Percentiles rank a stretch among this genome's conserved stretches.
These are phyloP conservation scores for Trichoderma sp. DNA, from an alignment of 2,329 filamentous ascomycete species.

Conservation along the genomic window DNA sequence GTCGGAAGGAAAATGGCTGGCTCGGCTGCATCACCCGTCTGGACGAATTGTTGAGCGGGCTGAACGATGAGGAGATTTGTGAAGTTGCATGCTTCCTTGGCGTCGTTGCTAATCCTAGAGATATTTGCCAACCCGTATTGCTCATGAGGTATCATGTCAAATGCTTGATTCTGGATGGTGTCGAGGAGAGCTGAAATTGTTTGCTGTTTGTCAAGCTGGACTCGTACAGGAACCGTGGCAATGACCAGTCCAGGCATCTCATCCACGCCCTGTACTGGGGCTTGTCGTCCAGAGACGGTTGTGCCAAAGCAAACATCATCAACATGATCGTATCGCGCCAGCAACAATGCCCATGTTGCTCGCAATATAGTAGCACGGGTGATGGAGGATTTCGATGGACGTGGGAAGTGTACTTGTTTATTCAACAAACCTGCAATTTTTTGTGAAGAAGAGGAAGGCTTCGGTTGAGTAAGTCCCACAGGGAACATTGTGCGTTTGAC, in stretches of 20 bases:
- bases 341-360: constrained; percentile 25
- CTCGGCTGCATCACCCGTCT: not conserved
- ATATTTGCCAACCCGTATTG: constrained; percentile 9
- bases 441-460: not conserved
- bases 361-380: constrained; percentile 22
- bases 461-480: not conserved
- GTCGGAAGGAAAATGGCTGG: not conserved
- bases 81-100: constrained; percentile 11
- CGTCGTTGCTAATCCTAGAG: not conserved
- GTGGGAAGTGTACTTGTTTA: not conserved
- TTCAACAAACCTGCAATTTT: not conserved
- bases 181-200: not conserved
- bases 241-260: constrained; percentile 28
- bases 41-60: not conserved
- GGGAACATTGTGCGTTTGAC: constrained; percentile 7
- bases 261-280: constrained; percentile 24
- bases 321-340: constrained; percentile 38
- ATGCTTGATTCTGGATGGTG: not conserved
- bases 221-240: constrained; percentile 25
- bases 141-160: constrained; percentile 7
- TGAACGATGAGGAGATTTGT: constrained; percentile 6
- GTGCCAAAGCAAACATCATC: constrained; percentile 28
- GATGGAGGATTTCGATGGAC: not conserved
- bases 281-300: constrained; percentile 27
- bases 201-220: not conserved